A percentile compares a stretch with the other conserved stretches of the same genome.
Evolutionary conservation across 306 rosid species (phyloP).

Genomic region (Fragaria ananassa): DNA sequence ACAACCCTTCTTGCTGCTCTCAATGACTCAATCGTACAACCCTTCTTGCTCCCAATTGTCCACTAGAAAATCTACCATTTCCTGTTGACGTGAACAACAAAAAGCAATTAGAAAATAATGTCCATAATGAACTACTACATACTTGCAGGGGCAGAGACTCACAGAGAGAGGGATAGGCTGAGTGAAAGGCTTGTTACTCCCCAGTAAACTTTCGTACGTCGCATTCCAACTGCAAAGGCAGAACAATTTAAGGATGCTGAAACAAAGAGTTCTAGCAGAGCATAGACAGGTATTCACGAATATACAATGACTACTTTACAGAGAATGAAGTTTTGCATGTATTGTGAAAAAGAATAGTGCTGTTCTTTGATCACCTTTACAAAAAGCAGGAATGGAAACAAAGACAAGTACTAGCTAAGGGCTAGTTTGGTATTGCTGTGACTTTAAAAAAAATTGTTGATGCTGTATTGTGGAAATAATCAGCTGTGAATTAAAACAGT

Average conservation of each 20-base stretch:
- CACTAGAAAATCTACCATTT: conserved; percentile 97
- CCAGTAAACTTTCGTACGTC: conserved; percentile 75
- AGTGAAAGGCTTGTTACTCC: conserved; percentile 81
- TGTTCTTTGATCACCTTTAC: background rate
- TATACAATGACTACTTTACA: conserved; percentile 25
- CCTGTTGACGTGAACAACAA: conserved; percentile 42
- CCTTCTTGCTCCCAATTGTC: conserved; percentile 96
- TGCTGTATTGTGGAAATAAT: no score
- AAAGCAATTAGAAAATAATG: background rate
- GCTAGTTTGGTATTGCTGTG: no score
- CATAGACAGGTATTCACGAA: conserved; percentile 36
- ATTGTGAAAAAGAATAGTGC: background rate
- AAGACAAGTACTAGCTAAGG: background rate
- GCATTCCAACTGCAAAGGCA: conserved; percentile 94
- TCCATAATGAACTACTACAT: background rate
- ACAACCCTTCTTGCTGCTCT: conserved; percentile 89
- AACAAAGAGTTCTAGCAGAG: conserved; percentile 60
- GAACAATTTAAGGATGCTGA: conserved; percentile 44
- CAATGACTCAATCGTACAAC: conserved; percentile 77
- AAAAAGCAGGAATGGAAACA: background rate
- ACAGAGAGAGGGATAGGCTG: conserved; percentile 80
- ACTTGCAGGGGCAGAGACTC: conserved; percentile 29
- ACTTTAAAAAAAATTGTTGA: no score
- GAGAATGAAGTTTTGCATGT: background rate
- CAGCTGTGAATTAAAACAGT: no score